Base-by-base conservation (phyloP, 306 rosid species). In the Rosa multiflora region DNA sequence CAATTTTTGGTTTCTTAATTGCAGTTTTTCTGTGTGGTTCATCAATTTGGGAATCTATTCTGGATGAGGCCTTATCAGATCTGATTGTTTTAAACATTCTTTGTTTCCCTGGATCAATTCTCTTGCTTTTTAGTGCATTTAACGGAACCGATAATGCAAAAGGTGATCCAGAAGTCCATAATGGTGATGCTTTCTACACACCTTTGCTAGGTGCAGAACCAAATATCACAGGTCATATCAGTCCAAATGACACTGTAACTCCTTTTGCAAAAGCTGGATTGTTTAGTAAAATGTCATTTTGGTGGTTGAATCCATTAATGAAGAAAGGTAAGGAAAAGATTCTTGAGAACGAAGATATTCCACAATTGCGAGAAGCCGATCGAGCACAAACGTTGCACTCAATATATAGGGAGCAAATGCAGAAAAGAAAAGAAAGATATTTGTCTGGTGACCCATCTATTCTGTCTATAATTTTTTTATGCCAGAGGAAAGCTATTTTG, bases 251-350 rank as follows among this genome's bases (percentile, higher is more conserved):
- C 6, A 78, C 67, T 37, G 76, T 72, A 5, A 77, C 82, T 55
- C 82, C 59, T 13, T 82, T 82, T 72, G 64, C 66, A 17, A 64
- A 51, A 78, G 73, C 79, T 66, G 72, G 76, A 14, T 73, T 67
- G 46, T 17, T 82, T 43, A 56, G 82, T 26, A 13, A 13, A 35
- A 53, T 77, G 76, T 55, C 76, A 68, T 82, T 82, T 37, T 82
- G 82, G 75, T 82, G 85, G 85, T n/a, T 82, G 75, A 82, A 82
- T 82, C 85, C 79, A 4, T 40, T 82, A 17, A 73, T 82, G 85
- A 77, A 55, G 75, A 75, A 42, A 6, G 85, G 82, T 15, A 82
- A 78, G 32, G 20, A 73, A 46, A 73, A 78, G 62, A 67, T 77
- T n/a, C 79, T 78, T 44, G 20, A 39, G 49, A 56, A 67, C 40